A percentile compares a stretch with the other conserved stretches of the same genome.
Evolutionary conservation across 257 asterid genomes (phyloP).

Genomic region (Penstemon davidsonii): DNA sequence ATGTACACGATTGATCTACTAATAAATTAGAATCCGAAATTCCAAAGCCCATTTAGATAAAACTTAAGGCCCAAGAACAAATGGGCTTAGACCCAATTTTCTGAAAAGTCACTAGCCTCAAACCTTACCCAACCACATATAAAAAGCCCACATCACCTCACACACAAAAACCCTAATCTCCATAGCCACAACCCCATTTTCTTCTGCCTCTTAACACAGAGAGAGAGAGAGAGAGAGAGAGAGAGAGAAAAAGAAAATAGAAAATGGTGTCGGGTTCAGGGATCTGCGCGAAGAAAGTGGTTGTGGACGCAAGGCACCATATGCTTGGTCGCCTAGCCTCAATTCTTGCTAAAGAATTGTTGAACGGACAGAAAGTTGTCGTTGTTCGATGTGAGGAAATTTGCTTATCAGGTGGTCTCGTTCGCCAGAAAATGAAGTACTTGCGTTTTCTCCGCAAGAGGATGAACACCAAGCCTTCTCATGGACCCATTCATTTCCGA

Average conservation of each 20-base stretch:
- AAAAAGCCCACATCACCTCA: too few species aligned
- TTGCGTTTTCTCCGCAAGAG: conserved; percentile 56
- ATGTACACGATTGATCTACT: too few species aligned
- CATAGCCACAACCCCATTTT: too few species aligned
- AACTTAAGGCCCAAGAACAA: too few species aligned
- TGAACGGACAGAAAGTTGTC: conserved; percentile 50
- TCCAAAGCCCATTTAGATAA: too few species aligned
- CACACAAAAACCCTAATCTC: too few species aligned
- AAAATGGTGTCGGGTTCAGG: conserved; percentile 61
- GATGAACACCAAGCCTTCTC: conserved; percentile 66
- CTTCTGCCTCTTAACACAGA: neutral
- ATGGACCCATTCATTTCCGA: conserved; percentile 63
- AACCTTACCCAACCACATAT: too few species aligned
- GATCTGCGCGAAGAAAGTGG: conserved; percentile 45
- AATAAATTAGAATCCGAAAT: too few species aligned
- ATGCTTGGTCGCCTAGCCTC: conserved; percentile 54
- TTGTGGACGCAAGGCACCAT: conserved; percentile 54
- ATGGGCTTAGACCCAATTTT: too few species aligned
- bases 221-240: too few species aligned
- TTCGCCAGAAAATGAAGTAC: conserved; percentile 57
- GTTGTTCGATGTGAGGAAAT: conserved; percentile 58
- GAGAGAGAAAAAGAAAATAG: neutral
- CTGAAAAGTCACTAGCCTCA: too few species aligned
- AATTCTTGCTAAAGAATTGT: conserved; percentile 49
- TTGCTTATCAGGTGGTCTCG: conserved; percentile 56